These are phyloP conservation scores for Podaxis pistillaris DNA, from an alignment of 768 basidiomycete genomes.

Conservation along the genomic window DNA sequence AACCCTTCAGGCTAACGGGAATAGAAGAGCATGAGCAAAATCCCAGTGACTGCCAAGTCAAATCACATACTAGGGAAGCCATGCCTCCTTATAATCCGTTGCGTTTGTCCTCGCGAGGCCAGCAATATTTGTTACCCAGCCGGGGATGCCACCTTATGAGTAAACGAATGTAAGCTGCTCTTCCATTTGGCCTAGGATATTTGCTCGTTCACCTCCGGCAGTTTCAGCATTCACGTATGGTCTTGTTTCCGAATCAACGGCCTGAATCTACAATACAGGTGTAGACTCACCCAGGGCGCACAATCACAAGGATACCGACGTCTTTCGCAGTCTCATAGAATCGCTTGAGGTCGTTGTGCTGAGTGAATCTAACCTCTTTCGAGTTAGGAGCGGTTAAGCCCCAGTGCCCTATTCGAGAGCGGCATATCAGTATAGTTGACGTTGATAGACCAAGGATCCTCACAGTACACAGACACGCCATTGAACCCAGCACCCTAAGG, in stretches of 20 bases:
- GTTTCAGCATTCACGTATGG: conserved; percentile 65
- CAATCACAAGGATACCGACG: conserved; percentile 60
- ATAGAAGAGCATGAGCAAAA: not conserved
- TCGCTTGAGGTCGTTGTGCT: conserved; percentile 55
- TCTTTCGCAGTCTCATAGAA: conserved; percentile 61
- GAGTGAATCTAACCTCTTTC: conserved; percentile 55
- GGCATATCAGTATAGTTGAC: conserved; percentile 20
- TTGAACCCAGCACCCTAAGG: conserved; percentile 63
- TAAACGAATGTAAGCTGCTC: not conserved
- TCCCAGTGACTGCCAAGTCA: not conserved
- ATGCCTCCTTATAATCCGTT: conserved; percentile 52
- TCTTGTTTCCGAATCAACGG: conserved; percentile 14
- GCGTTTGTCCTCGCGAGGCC: conserved; percentile 62
- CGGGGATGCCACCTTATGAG: conserved; percentile 39
- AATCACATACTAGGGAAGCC: conserved; percentile 39
- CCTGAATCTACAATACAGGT: not conserved
- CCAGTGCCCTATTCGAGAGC: conserved; percentile 52
- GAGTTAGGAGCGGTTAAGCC: conserved; percentile 60
- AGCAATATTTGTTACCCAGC: conserved; percentile 45
- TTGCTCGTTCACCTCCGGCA: conserved; percentile 46
- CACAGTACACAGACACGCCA: conserved; percentile 58
- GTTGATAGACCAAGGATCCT: conserved; percentile 32
- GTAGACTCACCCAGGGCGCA: conserved; percentile 58
- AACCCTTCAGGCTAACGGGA: conserved; percentile 23
- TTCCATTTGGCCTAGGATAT: not conserved